phyloP scores from a whole-genome alignment of 2,329 filamentous ascomycete genomes.

The Pseudogymnoascus sp. region DNA sequence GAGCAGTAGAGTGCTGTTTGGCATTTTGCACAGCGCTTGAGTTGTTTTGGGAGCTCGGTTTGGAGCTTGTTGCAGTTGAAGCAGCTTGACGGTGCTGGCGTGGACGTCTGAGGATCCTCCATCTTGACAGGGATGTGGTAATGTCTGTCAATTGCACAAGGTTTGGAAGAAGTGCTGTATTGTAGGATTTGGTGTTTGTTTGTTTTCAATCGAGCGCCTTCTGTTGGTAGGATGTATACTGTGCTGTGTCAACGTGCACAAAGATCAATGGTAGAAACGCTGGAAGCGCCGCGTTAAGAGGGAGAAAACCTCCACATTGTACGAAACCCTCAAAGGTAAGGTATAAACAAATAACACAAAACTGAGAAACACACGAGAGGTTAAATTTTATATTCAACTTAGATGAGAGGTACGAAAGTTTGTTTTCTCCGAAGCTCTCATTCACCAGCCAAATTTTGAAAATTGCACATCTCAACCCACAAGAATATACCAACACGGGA shows the following conservation, averaged over 20 bases:
- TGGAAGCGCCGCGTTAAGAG: background rate
- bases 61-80: background rate
- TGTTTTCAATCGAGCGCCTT: background rate
- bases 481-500: background rate
- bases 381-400: background rate
- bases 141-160: no score
- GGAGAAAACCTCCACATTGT: no score
- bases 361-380: background rate
- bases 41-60: background rate
- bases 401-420: background rate
- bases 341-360: background rate
- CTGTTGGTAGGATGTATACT: background rate
- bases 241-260: background rate
- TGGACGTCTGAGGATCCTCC: background rate
- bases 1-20: constrained; percentile 22
- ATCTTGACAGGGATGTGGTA: background rate
- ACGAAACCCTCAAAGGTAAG: no score
- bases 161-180: background rate
- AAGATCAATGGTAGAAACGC: background rate
- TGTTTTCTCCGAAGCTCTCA: background rate
- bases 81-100: background rate
- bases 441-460: background rate
- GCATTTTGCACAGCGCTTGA: constrained; percentile 21
- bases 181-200: background rate
- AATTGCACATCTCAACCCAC: background rate